Conservation (phyloP, 345 rosid species). For the Eutrema heterophyllum region DNA sequence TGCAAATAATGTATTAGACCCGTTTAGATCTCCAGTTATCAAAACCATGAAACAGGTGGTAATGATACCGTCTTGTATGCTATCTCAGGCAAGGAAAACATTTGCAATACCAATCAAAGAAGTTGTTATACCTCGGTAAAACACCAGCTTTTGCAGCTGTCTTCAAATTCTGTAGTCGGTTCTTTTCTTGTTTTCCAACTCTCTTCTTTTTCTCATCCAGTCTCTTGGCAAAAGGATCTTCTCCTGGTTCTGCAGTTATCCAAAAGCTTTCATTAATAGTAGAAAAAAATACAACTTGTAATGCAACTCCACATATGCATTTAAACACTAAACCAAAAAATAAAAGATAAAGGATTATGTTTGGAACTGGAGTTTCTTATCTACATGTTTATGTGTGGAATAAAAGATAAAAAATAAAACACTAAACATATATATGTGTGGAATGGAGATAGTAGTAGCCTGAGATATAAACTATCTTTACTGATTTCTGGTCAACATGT, state of each 20-base stretch:
- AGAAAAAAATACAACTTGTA: neutral
- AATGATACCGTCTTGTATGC: too few species aligned
- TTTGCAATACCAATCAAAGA: neutral
- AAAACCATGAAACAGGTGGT: neutral
- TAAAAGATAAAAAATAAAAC: too few species aligned
- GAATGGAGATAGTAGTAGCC: neutral
- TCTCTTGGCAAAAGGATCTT: conserved; percentile 85
- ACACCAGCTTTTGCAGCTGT: conserved; percentile 72
- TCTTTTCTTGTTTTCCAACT: conserved; percentile 76
- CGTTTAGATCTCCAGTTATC: conserved; percentile 4
- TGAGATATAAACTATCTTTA: neutral
- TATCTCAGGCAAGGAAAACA: neutral
- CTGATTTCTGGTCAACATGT: neutral
- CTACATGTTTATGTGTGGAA: too few species aligned
- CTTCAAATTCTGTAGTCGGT: conserved; percentile 64
- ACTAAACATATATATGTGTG: too few species aligned
- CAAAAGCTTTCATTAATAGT: conserved; percentile 1
- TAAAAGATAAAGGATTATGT: too few species aligned
- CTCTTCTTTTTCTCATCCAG: conserved; percentile 62
- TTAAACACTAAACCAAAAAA: too few species aligned
- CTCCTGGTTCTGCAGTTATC: conserved; percentile 62
- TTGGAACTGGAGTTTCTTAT: too few species aligned
- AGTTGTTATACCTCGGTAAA: conserved; percentile 67
- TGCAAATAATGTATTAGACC: conserved; percentile 29
- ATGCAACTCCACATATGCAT: neutral